Evolutionary conservation across 176 grass and related monocot genomes (phyloP), one percentile per base, ranked within the genome.

Genomic region (Oryza meridionalis): DNA sequence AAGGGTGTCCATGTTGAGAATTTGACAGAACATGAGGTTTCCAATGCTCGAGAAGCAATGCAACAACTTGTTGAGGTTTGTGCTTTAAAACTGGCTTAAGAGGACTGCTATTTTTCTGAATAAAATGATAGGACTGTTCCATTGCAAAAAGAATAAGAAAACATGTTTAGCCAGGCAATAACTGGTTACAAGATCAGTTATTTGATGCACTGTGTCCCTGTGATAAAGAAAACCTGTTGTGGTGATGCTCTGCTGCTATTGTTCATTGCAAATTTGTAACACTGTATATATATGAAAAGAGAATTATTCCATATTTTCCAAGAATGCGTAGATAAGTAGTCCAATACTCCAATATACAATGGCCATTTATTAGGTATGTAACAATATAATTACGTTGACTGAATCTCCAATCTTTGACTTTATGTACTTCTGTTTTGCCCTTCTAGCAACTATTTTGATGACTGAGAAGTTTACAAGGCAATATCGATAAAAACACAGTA

Each of bases 1-100:
- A 99, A 93, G 80, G 96, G 96, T 88, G 88, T 99, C 24, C 77
- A 99, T 91, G 96, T 96, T 49, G 96, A 99, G 75, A 99, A 84
- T 86, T 82, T 99, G 61, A 92, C 80, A 5, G 96, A 99, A 81
- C 84, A 92, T 86, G 89, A 93, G 47, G 76, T 99, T 87, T 89
- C 89, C 59, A 94, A 90, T 94, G 91, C 96, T 61, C 93, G 89
- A 82, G 96, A 99, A 86, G 93, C 81, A 17, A 92, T 99, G 90
- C 96, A 94, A 82, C 96, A 96, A 78, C 91, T 99, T 72, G 78
- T 90, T 9, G 80, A 90, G 88, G 88, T 90, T 72, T 40, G 77
- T 31, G 70, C 26, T 29, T 19, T n/a, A 7, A 64, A 65, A 61
- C 35, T 13, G 4, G 8, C 42, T 26, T 50, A 75, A 21, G 16